Evolutionary conservation across 257 asterid species (phyloP).

Genomic region (Echites panduratus): DNA sequence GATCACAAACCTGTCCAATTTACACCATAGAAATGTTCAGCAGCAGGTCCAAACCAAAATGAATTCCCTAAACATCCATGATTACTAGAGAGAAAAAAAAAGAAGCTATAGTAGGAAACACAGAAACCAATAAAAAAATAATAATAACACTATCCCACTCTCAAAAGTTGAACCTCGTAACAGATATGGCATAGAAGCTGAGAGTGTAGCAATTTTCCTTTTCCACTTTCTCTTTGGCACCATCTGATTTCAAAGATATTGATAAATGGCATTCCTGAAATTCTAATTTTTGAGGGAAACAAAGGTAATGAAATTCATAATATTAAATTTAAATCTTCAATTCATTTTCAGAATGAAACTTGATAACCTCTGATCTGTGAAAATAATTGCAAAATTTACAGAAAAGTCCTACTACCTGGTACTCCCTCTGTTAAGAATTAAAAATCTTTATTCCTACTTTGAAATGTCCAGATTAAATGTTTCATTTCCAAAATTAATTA

Average conservation of each 20-base stretch:
- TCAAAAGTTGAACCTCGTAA: not conserved
- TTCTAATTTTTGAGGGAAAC: too few species aligned
- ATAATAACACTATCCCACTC: not conserved
- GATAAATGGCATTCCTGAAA: too few species aligned
- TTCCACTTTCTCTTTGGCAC: not conserved
- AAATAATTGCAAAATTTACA: not conserved
- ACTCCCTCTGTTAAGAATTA: not conserved
- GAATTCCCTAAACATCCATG: not conserved
- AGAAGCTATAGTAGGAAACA: not conserved
- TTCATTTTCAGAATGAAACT: not conserved
- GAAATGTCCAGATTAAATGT: too few species aligned
- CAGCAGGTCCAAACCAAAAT: not conserved
- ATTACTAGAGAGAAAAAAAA: not conserved
- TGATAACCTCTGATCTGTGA: not conserved
- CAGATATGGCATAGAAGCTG: not conserved
- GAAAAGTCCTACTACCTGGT: not conserved
- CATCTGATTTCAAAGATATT: too few species aligned
- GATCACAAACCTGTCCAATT: conserved; percentile 38
- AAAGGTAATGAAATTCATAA: not conserved
- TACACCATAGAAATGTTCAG: not conserved
- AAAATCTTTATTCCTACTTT: too few species aligned
- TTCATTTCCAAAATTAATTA: too few species aligned
- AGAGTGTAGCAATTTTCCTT: not conserved
- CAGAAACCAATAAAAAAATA: not conserved
- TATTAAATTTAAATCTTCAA: not conserved